phyloP scores from a whole-genome alignment of 2,329 filamentous ascomycete genomes.

The Xylariaceae sp. region DNA sequence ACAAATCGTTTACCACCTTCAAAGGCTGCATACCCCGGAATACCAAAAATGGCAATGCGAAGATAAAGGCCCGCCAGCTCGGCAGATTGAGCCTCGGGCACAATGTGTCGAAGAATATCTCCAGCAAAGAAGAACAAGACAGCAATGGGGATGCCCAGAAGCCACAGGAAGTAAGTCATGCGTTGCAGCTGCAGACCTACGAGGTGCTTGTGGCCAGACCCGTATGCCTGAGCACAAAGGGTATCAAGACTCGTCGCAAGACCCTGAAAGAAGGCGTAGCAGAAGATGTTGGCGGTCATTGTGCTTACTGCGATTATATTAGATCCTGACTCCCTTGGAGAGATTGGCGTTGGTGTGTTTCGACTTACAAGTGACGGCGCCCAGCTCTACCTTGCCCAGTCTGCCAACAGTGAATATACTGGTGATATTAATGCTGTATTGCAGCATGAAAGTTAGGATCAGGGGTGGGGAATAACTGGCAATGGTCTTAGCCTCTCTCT shows the following conservation, averaged over 20 bases:
- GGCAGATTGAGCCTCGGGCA: conserved; percentile 68
- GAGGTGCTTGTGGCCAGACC: conserved; percentile 81
- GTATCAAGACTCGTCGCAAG: conserved; percentile 88
- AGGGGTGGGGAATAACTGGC: conserved; percentile 64
- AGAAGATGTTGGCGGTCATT: conserved; percentile 77
- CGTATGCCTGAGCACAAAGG: conserved; percentile 88
- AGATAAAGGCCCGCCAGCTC: conserved; percentile 68
- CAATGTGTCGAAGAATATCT: conserved; percentile 56
- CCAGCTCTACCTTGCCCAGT: conserved; percentile 65
- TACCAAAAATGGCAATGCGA: conserved; percentile 62
- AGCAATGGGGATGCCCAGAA: conserved; percentile 65
- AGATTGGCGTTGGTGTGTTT: not conserved
- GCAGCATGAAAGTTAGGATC: conserved; percentile 68
- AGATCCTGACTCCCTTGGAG: conserved; percentile 5
- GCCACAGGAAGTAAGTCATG: conserved; percentile 72
- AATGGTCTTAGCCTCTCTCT: conserved; percentile 79
- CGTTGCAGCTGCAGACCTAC: conserved; percentile 79
- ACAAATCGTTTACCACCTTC: conserved; percentile 75
- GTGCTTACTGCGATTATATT: conserved; percentile 46
- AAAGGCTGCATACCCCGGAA: conserved; percentile 71
- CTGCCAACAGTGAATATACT: conserved; percentile 74
- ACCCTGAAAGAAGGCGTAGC: conserved; percentile 74
- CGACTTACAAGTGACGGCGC: conserved; percentile 52
- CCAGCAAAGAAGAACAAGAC: conserved; percentile 65
- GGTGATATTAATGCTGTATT: conserved; percentile 79